Conservation (phyloP, 2,329 filamentous ascomycete species). For the Verticillium klebahnii region DNA sequence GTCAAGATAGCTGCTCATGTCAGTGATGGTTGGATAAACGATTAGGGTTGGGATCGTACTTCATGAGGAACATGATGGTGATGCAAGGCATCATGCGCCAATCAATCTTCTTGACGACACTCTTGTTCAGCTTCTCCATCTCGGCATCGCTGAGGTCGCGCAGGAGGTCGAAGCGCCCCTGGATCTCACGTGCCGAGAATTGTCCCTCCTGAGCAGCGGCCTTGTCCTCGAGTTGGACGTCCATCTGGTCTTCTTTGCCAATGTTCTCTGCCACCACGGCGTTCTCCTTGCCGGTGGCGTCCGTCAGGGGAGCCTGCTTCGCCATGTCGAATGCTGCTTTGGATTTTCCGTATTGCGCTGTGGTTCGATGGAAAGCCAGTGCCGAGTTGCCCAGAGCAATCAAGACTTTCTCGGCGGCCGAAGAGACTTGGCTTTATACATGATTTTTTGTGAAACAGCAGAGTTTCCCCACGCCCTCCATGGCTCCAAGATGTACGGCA, state of each 20-base stretch:
- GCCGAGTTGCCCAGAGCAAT: neutral
- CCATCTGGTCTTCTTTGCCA: conserved; percentile 3
- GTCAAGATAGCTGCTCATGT: conserved; percentile 37
- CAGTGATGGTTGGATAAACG: neutral
- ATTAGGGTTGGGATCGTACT: conserved; percentile 6
- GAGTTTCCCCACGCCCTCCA: neutral
- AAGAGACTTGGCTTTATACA: neutral
- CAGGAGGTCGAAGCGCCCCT: conserved; percentile 17
- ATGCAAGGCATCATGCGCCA: conserved; percentile 23
- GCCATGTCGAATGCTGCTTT: neutral
- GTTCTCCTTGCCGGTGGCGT: neutral
- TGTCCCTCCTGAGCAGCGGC: neutral
- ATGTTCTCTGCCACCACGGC: neutral
- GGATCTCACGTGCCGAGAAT: conserved; percentile 14
- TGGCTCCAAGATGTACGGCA: neutral
- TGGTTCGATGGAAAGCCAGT: neutral
- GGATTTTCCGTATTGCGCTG: neutral
- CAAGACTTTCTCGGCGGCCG: neutral
- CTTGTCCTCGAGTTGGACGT: conserved; percentile 5
- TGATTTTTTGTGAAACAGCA: neutral
- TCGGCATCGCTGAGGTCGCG: conserved; percentile 15
- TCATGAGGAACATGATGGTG: conserved; percentile 23
- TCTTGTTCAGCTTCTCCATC: conserved; percentile 20
- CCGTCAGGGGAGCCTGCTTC: neutral
- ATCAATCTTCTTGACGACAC: conserved; percentile 23